Evolutionary conservation across 2,329 filamentous ascomycete genomes (phyloP).

Genomic region (Monosporascus sp.): DNA sequence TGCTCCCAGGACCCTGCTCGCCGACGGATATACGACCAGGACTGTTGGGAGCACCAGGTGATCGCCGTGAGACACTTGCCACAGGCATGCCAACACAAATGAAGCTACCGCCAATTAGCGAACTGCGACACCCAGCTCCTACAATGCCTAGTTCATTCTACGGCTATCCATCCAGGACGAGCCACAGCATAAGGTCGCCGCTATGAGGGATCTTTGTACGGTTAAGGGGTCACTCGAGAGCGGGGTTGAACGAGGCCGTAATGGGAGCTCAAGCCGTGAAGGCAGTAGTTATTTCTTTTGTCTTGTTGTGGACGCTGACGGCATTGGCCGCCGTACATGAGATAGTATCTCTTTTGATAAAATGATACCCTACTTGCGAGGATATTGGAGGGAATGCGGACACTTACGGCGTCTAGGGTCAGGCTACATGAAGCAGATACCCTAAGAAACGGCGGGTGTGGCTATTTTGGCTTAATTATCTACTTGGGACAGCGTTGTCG

Average conservation of each 20-base stretch:
- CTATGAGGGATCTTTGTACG: too few relatives aligned
- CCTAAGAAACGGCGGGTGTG: not conserved
- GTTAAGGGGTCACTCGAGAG: too few relatives aligned
- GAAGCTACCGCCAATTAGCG: not conserved
- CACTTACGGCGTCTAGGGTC: not conserved
- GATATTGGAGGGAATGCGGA: not conserved
- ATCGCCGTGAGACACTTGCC: not conserved
- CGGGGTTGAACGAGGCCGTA: too few relatives aligned
- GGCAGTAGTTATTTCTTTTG: not conserved
- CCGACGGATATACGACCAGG: slow-evolving; percentile 13
- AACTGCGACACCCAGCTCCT: not conserved
- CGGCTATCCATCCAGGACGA: not conserved
- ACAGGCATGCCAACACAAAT: not conserved
- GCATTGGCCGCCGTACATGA: too few relatives aligned
- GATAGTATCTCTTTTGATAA: not conserved
- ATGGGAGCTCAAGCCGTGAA: too few relatives aligned
- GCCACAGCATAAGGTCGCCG: too few relatives aligned
- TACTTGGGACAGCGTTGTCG: not conserved
- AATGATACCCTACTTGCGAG: not conserved
- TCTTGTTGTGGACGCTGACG: too few relatives aligned
- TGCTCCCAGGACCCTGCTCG: slow-evolving; percentile 30
- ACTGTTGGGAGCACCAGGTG: not conserved
- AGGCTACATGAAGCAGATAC: not conserved
- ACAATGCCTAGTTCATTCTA: not conserved
- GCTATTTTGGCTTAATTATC: not conserved